Evolutionary conservation across 176 grass and related monocot species (phyloP).

Genomic region (Dendrocalamus sinicus): DNA sequence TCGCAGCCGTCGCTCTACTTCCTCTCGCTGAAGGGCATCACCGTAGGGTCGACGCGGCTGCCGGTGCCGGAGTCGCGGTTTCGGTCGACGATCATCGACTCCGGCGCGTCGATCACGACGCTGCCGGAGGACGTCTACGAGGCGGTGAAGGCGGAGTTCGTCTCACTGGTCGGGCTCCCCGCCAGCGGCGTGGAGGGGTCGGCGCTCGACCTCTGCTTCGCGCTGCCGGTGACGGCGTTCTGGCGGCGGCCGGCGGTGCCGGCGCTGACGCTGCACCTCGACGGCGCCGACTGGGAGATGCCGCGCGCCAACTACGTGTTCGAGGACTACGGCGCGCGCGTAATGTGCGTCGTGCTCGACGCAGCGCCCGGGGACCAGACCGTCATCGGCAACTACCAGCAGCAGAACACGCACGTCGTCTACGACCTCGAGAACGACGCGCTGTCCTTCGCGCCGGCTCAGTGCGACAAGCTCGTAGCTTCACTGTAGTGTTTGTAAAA

Average conservation of each 20-base stretch:
- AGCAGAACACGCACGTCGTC: conserved; percentile 87
- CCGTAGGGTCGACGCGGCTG: conserved; percentile 59
- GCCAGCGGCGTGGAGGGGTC: conserved; percentile 20
- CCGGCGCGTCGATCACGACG: conserved; percentile 66
- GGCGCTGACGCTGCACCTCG: conserved; percentile 76
- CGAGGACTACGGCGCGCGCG: conserved; percentile 47
- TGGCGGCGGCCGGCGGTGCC: conserved; percentile 51
- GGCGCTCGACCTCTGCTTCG: conserved; percentile 75
- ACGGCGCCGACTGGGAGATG: conserved; percentile 77
- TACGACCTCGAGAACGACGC: conserved; percentile 68
- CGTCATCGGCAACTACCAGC: conserved; percentile 90
- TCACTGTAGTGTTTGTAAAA: conserved; percentile 19
- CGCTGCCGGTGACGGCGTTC: conserved; percentile 42
- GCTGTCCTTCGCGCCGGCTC: conserved; percentile 73
- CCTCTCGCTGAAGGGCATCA: conserved; percentile 56
- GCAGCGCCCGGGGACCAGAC: conserved; percentile 54
- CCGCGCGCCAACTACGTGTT: conserved; percentile 70
- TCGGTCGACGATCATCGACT: conserved; percentile 79
- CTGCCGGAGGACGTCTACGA: conserved; percentile 60
- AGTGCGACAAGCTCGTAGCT: conserved; percentile 58
- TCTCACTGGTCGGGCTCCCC: conserved; percentile 51
- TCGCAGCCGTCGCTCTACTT: conserved; percentile 69
- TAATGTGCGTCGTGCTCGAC: conserved; percentile 78
- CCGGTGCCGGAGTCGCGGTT: conserved; percentile 36
- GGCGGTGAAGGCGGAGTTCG: conserved; percentile 67